phyloP scores from a whole-genome alignment of 2,329 filamentous ascomycete species.

The Fusarium vanettenii region DNA sequence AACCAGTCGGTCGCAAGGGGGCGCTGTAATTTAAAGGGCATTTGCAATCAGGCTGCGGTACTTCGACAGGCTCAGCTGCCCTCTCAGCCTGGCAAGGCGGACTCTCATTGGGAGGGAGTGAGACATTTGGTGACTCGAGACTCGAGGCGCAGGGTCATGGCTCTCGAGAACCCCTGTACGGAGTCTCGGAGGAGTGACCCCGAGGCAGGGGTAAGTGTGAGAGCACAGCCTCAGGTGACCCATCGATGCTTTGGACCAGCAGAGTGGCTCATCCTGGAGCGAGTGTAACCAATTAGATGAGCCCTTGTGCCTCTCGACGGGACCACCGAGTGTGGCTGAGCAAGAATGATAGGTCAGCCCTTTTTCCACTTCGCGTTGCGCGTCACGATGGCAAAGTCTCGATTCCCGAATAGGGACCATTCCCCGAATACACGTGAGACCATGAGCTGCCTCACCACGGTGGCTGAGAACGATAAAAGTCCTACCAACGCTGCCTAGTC shows the following conservation, averaged over 20 bases:
- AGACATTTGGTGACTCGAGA: background rate
- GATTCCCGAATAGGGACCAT: background rate
- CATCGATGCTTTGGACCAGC: background rate
- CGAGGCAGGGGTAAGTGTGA: background rate
- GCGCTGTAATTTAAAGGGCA: background rate
- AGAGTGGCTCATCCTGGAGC: background rate
- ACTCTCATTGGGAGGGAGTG: background rate
- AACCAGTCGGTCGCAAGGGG: background rate
- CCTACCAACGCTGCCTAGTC: background rate
- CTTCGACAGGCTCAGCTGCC: background rate
- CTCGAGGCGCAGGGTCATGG: background rate
- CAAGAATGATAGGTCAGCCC: background rate
- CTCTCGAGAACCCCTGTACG: background rate
- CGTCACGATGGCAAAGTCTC: background rate
- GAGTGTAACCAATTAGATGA: background rate
- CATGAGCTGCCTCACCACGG: background rate
- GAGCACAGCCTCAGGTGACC: background rate
- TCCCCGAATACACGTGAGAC: background rate
- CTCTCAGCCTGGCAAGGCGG: background rate
- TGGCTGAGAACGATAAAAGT: background rate
- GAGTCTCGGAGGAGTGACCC: background rate
- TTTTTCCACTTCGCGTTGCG: background rate
- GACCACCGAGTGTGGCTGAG: background rate
- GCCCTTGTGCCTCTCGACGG: background rate
- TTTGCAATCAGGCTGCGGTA: constrained; percentile 1